Evolutionary conservation across 1,139 yeast genomes (phyloP).

Genomic region (Candida frijolesensis): DNA sequence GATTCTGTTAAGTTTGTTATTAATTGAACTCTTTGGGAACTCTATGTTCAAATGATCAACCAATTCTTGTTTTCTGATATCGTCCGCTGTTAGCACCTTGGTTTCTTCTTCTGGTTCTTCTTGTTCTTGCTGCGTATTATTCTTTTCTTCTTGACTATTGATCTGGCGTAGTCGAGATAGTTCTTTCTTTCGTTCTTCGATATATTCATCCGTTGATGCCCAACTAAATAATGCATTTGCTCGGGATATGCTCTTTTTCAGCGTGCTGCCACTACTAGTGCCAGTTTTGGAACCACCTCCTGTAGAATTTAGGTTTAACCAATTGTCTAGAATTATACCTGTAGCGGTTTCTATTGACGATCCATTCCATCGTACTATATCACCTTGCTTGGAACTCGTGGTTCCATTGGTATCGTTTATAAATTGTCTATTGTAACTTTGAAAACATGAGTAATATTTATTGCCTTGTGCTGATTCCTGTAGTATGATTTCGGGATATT

Average conservation of each 20-base stretch:
- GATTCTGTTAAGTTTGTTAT: conserved; percentile 28
- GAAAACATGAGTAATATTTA: conserved; percentile 35
- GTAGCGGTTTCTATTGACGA: conserved; percentile 33
- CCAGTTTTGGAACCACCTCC: not conserved
- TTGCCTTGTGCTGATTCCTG: conserved; percentile 35
- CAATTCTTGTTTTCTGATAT: conserved; percentile 8
- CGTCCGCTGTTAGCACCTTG: conserved; percentile 7
- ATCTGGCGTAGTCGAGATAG: conserved; percentile 15
- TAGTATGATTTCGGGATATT: conserved; percentile 40
- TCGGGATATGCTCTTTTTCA: conserved; percentile 10
- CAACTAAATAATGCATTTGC: conserved; percentile 45
- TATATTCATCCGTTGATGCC: conserved; percentile 47
- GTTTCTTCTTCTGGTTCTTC: conserved; percentile 1
- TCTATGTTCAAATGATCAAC: conserved; percentile 13
- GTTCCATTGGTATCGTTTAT: conserved; percentile 19
- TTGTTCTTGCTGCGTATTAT: conserved; percentile 8
- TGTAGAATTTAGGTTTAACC: conserved; percentile 21
- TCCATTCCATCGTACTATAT: conserved; percentile 37
- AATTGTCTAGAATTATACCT: conserved; percentile 29
- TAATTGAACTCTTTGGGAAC: conserved; percentile 22
- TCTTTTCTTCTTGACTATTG: conserved; percentile 6
- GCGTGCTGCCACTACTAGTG: conserved; percentile 12
- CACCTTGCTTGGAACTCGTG: conserved; percentile 6
- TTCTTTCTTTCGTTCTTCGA: conserved; percentile 35
- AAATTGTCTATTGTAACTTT: conserved; percentile 40